Evolutionary conservation across 2,329 filamentous ascomycete genomes (phyloP).

Genomic region (Aspergillus udagawae): DNA sequence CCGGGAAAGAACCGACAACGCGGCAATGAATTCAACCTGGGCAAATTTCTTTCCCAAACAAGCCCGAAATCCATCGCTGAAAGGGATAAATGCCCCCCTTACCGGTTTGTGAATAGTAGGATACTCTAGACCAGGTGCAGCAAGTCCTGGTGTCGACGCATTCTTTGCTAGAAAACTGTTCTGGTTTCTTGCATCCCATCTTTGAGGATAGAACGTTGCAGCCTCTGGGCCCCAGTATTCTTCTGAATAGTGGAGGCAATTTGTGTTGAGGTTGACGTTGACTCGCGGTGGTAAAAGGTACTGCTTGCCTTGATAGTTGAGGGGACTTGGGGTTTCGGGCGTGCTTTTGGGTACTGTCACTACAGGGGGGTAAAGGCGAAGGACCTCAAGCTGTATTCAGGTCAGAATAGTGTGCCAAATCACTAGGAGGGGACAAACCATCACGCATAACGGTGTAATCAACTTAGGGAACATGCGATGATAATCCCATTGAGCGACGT

Average conservation of each 20-base stretch:
- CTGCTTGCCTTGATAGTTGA: constrained; percentile 9
- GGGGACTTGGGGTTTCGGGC: constrained; percentile 6
- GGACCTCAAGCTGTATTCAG: constrained; percentile 38
- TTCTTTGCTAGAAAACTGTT: constrained; percentile 19
- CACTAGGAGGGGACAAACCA: constrained; percentile 13
- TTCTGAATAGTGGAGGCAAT: constrained; percentile 16
- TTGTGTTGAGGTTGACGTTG: constrained; percentile 13
- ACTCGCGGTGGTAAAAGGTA: constrained; percentile 13
- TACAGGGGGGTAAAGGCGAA: constrained; percentile 40
- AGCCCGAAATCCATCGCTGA: constrained; percentile 19
- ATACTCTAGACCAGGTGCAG: constrained; percentile 14
- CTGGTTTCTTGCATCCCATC: constrained; percentile 19
- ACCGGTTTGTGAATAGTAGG: constrained; percentile 18
- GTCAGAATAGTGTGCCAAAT: background rate
- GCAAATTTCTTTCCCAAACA: constrained; percentile 24
- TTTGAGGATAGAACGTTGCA: constrained; percentile 8
- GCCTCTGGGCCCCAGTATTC: constrained; percentile 21
- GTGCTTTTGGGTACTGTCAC: constrained; percentile 27
- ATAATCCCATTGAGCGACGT: constrained; percentile 33
- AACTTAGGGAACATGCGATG: constrained; percentile 38
- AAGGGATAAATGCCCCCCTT: constrained; percentile 19
- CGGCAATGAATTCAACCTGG: constrained; percentile 22
- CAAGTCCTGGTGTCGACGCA: constrained; percentile 8
- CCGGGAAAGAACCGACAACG: constrained; percentile 11
- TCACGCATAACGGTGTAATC: constrained; percentile 17